phyloP scores from a whole-genome alignment of 1,284 basidiomycete genomes.

The Cryptococcus floricola region DNA sequence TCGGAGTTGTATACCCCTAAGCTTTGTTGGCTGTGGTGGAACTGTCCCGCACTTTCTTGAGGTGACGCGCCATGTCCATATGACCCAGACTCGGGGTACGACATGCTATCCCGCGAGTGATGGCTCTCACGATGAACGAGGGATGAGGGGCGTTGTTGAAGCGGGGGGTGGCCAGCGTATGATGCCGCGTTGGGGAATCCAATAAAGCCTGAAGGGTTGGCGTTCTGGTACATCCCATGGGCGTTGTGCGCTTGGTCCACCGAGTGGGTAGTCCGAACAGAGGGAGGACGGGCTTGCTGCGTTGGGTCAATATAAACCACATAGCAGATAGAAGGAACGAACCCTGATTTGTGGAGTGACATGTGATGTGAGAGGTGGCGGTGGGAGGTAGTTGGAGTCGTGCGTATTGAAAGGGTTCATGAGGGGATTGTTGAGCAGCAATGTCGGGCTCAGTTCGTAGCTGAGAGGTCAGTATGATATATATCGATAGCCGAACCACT shows the following conservation, averaged over 20 bases:
- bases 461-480: conserved; percentile 14
- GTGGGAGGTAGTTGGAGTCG: conserved; percentile 49
- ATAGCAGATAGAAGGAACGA: background rate
- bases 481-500: conserved; percentile 4
- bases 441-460: conserved; percentile 49
- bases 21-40: background rate
- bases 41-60: background rate
- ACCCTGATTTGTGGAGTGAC: conserved; percentile 18
- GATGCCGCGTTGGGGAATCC: background rate
- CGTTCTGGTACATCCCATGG: background rate
- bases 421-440: conserved; percentile 47
- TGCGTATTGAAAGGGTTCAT: conserved; percentile 40
- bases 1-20: background rate
- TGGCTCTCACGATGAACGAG: background rate
- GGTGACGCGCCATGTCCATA: background rate
- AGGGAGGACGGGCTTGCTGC: conserved; percentile 18
- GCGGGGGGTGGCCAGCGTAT: background rate
- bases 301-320: background rate
- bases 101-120: background rate
- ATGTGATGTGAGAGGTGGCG: conserved; percentile 37
- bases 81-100: background rate
- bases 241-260: conserved; percentile 4
- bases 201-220: background rate
- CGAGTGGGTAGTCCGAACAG: conserved; percentile 14
- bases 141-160: background rate